Conservation (phyloP, 2,329 filamentous ascomycete genomes). For the Periconia sp. region DNA sequence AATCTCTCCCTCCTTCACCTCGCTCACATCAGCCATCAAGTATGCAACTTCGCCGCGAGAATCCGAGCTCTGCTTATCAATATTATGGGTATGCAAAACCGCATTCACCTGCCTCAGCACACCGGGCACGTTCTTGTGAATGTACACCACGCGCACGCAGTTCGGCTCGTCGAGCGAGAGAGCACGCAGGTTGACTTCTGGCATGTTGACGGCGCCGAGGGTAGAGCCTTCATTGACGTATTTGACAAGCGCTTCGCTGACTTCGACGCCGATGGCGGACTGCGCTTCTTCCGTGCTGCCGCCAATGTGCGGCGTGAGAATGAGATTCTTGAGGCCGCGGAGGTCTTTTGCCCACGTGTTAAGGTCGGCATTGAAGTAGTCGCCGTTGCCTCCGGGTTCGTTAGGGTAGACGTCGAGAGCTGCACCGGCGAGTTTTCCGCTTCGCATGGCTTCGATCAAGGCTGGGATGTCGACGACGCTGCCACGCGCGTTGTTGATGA, state of each 20-base stretch:
- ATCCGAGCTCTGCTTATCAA: slow-evolving; percentile 98
- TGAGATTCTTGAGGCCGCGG: slow-evolving; percentile 84
- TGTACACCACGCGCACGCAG: slow-evolving; percentile 92
- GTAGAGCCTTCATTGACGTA: slow-evolving; percentile 97
- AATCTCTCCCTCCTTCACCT: slow-evolving; percentile 80
- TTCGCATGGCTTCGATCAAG: slow-evolving; percentile 83
- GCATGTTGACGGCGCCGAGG: slow-evolving; percentile 91
- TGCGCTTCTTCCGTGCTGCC: slow-evolving; percentile 98
- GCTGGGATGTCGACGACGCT: slow-evolving; percentile 94
- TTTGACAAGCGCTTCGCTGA: slow-evolving; percentile 82
- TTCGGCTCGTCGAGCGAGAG: slow-evolving; percentile 88
- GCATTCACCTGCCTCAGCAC: slow-evolving; percentile 95
- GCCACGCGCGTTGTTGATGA: slow-evolving; percentile 95
- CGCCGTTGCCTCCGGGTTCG: slow-evolving; percentile 91
- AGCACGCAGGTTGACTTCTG: slow-evolving; percentile 90
- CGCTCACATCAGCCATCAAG: slow-evolving; percentile 95
- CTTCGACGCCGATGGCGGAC: slow-evolving; percentile 92
- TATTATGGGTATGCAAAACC: slow-evolving; percentile 92
- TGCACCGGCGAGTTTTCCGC: slow-evolving; percentile 87
- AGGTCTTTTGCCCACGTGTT: slow-evolving; percentile 88
- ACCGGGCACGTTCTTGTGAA: slow-evolving; percentile 95
- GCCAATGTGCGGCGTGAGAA: slow-evolving; percentile 95
- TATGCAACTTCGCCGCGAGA: slow-evolving; percentile 94
- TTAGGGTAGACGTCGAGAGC: slow-evolving; percentile 96
- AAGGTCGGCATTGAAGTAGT: slow-evolving; percentile 86